Conservation (phyloP, 176 grass and related monocot species). For the Zea mays region Zm-B73-REFERENCE-NAM-5.0 NC_050098.1:213608001-213608500, state of each 20-base stretch:
- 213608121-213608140: not conserved
- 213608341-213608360: too few species aligned
- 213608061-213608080: not conserved
- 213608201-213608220: not conserved
- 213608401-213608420: slow-evolving; percentile 31
- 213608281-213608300: too few species aligned
- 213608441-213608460: not conserved
- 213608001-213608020: slow-evolving; percentile 18
- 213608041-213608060: not conserved
- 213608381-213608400: slow-evolving; percentile 30
- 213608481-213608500: slow-evolving; percentile 18
- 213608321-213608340: too few species aligned
- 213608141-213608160: not conserved
- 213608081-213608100: not conserved
- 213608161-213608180: not conserved
- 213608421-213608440: slow-evolving; percentile 30
- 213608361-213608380: slow-evolving; percentile 21
- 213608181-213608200: not conserved
- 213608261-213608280: slow-evolving; percentile 17
- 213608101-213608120: not conserved
- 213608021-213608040: not conserved
- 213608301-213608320: too few species aligned
- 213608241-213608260: not conserved
- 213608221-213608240: slow-evolving; percentile 19
- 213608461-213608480: not conserved